These are phyloP conservation scores for Cladobotryum protrusum DNA, from an alignment of 2,329 filamentous ascomycete species.

Conservation along the genomic window DNA sequence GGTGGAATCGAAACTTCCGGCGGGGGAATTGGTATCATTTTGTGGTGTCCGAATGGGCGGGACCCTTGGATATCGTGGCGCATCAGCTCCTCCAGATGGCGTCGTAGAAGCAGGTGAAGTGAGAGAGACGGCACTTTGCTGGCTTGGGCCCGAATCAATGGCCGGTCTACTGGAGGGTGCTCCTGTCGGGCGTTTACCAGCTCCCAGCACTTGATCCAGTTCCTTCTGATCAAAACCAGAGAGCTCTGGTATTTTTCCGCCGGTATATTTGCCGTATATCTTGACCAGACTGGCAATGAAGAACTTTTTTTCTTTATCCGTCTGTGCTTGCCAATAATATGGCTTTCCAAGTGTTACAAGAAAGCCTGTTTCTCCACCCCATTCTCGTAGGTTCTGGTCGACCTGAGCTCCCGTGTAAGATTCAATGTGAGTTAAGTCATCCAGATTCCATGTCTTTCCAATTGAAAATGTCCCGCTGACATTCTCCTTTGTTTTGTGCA, in stretches of 20 bases:
- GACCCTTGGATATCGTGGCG: constrained; percentile 22
- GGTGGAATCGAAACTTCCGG: constrained; percentile 46
- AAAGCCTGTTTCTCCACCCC: constrained; percentile 81
- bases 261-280: constrained; percentile 94
- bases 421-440: constrained; percentile 78
- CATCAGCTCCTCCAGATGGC: constrained; percentile 17
- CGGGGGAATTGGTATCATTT: constrained; percentile 42
- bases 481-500: constrained; percentile 98
- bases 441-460: constrained; percentile 95
- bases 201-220: constrained; percentile 66
- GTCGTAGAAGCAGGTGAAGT: constrained; percentile 13
- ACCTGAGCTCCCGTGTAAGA: constrained; percentile 63
- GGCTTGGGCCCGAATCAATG: constrained; percentile 19
- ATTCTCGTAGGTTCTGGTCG: constrained; percentile 58
- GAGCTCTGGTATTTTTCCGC: constrained; percentile 72
- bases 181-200: constrained; percentile 36
- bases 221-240: constrained; percentile 77
- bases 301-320: constrained; percentile 95
- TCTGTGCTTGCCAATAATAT: constrained; percentile 95
- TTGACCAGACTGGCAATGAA: constrained; percentile 96
- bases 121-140: constrained; percentile 16
- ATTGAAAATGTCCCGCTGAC: constrained; percentile 91
- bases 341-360: constrained; percentile 84
- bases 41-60: constrained; percentile 28
- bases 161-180: constrained; percentile 20